These are phyloP conservation scores for Tothia fuscella DNA, from an alignment of 2,329 filamentous ascomycete species.

Conservation along the genomic window DNA sequence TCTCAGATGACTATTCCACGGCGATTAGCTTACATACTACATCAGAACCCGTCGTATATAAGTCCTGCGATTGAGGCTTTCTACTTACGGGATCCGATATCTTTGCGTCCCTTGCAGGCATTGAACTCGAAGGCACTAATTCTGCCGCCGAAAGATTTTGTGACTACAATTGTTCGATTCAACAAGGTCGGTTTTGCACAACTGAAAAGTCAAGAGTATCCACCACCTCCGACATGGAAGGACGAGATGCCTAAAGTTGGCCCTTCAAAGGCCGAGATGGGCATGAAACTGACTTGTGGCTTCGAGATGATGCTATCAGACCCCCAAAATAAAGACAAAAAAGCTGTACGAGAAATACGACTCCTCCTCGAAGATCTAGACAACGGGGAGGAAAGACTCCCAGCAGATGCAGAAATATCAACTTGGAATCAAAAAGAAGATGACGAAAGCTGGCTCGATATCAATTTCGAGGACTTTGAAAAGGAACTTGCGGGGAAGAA, in stretches of 20 bases:
- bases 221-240: constrained; percentile 46
- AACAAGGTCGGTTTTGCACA: constrained; percentile 87
- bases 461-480: constrained; percentile 83
- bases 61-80: constrained; percentile 82
- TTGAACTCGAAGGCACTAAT: constrained; percentile 32
- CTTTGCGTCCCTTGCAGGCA: constrained; percentile 55
- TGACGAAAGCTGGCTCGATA: constrained; percentile 82
- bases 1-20: constrained; percentile 64
- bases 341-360: constrained; percentile 60
- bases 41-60: constrained; percentile 61
- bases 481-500: constrained; percentile 51
- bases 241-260: constrained; percentile 27
- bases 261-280: constrained; percentile 43
- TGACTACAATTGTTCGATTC: constrained; percentile 68
- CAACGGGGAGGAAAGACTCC: constrained; percentile 58
- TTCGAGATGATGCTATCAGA: constrained; percentile 76
- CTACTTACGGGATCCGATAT: constrained; percentile 74
- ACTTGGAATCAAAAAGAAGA: constrained; percentile 64
- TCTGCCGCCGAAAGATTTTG: constrained; percentile 69
- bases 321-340: constrained; percentile 54
- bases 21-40: constrained; percentile 68
- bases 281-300: constrained; percentile 82
- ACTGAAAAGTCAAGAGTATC: constrained; percentile 73
- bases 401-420: constrained; percentile 60
- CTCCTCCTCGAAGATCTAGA: constrained; percentile 65